Conservation (phyloP, 495 filamentous ascomycete genomes). For the Penicillium lagena region DNA sequence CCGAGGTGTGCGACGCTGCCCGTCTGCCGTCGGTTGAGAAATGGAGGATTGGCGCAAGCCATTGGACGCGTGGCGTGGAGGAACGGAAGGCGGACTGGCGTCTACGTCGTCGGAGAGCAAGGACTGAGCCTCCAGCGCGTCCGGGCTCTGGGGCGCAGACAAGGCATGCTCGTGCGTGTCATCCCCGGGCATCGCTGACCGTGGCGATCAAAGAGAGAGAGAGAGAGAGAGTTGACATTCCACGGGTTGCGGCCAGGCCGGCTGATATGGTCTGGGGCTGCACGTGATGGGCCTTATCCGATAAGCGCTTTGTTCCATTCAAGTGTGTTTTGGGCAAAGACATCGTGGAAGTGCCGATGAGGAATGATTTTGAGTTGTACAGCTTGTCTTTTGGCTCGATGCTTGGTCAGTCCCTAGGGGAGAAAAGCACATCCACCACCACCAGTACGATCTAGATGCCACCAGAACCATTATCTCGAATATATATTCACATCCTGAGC, state of each 20-base stretch:
- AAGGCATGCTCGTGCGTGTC: slow-evolving; percentile 24
- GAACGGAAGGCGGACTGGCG: slow-evolving; percentile 8
- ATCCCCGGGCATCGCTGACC: slow-evolving; percentile 41
- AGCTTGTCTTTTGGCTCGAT: too few species aligned
- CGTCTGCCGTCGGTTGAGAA: slow-evolving; percentile 31
- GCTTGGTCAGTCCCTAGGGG: too few species aligned
- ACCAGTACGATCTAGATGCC: too few species aligned
- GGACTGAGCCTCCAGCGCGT: slow-evolving; percentile 21
- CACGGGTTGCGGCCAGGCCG: slow-evolving; percentile 1
- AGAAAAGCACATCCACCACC: too few species aligned
- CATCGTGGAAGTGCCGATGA: too few species aligned
- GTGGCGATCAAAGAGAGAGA: slow-evolving; percentile 5
- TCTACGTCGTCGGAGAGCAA: slow-evolving; percentile 15
- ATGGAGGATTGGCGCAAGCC: slow-evolving; percentile 38
- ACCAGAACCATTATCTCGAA: too few species aligned
- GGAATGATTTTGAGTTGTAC: too few species aligned
- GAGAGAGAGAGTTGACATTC: neutral
- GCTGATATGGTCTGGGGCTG: neutral
- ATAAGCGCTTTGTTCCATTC: neutral
- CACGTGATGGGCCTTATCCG: slow-evolving; percentile 1
- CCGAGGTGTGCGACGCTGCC: slow-evolving; percentile 57
- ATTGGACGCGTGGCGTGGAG: slow-evolving; percentile 10
- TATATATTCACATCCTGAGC: too few species aligned
- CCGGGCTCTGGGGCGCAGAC: slow-evolving; percentile 21
- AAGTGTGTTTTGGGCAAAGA: too few species aligned